phyloP scores from a whole-genome alignment of 345 rosid species.

The Syzygium aromaticum region DNA sequence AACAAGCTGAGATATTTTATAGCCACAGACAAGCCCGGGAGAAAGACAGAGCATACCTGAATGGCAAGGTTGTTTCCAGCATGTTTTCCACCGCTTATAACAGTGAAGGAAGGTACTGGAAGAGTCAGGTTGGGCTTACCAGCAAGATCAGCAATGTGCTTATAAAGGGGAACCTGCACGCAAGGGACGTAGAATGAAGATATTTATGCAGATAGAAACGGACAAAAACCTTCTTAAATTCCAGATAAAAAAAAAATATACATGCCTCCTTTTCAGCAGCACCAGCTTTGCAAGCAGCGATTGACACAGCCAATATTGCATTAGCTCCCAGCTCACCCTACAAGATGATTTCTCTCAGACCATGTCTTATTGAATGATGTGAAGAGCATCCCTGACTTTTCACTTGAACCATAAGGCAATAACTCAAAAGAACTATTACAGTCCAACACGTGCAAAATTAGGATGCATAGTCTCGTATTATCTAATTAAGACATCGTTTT shows the following conservation, averaged over 20 bases:
- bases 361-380: not conserved
- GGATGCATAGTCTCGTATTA: not conserved
- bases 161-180: conserved; percentile 79
- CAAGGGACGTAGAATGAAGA: conserved; percentile 7
- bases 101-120: conserved; percentile 95
- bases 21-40: not conserved
- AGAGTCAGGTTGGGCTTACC: conserved; percentile 54
- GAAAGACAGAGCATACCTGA: conserved; percentile 43
- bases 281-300: conserved; percentile 99
- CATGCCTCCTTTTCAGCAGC: conserved; percentile 95
- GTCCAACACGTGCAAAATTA: not conserved
- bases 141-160: conserved; percentile 80
- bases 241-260: not conserved
- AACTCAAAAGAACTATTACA: not conserved
- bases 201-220: not conserved
- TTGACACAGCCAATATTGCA: conserved; percentile 89
- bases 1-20: not conserved
- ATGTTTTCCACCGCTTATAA: conserved; percentile 88
- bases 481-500: not conserved
- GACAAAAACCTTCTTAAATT: not conserved
- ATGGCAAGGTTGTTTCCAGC: conserved; percentile 73
- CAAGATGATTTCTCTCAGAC: conserved; percentile 1
- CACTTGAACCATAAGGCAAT: not conserved
- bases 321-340: conserved; percentile 93
- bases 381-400: not conserved